phyloP scores from a whole-genome alignment of 2,329 filamentous ascomycete genomes.

The Penicillium sp. region DNA sequence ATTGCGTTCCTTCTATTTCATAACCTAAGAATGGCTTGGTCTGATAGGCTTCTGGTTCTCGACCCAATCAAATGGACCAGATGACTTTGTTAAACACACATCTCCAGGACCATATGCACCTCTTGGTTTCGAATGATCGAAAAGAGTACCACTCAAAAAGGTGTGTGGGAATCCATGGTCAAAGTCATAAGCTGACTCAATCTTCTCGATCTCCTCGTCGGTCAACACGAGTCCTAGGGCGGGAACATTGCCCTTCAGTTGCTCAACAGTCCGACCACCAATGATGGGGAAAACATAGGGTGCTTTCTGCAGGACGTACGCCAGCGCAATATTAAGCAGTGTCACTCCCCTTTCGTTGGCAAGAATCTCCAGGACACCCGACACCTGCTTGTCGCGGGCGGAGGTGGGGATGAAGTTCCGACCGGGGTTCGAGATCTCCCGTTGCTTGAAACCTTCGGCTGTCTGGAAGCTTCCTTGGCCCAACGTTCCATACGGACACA shows the following conservation, averaged over 20 bases:
- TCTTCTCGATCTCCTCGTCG: constrained; percentile 55
- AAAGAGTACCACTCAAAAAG: constrained; percentile 4
- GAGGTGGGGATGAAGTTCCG: constrained; percentile 19
- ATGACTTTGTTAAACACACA: not conserved
- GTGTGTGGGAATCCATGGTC: constrained; percentile 58
- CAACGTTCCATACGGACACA: constrained; percentile 56
- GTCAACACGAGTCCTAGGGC: constrained; percentile 54
- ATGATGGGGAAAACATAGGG: constrained; percentile 57
- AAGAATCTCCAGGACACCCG: constrained; percentile 19
- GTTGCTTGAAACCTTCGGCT: constrained; percentile 30
- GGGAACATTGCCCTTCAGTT: constrained; percentile 56
- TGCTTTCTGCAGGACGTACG: constrained; percentile 55
- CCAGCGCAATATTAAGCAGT: constrained; percentile 43
- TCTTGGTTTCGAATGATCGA: not conserved
- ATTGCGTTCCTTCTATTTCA: too few relatives aligned
- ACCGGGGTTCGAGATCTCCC: constrained; percentile 23
- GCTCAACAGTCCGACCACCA: constrained; percentile 53
- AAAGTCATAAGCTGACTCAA: constrained; percentile 56
- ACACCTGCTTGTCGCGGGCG: constrained; percentile 18
- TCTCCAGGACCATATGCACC: not conserved
- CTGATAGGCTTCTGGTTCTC: not conserved
- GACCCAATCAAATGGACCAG: not conserved
- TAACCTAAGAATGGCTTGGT: not conserved
- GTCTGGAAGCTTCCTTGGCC: constrained; percentile 55
- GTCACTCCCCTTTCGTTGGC: constrained; percentile 9